Conservation (phyloP, 2,329 filamentous ascomycete species). For the Phyllosticta ampelicida region DNA sequence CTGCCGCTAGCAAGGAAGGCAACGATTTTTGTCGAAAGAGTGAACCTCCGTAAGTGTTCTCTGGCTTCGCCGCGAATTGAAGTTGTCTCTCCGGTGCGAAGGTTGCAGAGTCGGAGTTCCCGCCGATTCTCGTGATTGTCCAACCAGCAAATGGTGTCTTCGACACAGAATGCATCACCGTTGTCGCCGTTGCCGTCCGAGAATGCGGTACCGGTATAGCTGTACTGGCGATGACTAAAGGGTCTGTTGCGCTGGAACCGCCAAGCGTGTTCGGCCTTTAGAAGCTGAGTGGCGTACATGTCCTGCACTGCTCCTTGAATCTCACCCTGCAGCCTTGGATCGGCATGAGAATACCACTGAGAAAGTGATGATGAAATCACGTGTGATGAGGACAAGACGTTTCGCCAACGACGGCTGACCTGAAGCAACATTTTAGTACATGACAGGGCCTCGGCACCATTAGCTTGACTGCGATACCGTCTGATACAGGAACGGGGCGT, state of each 20-base stretch:
- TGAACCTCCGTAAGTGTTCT: conserved; percentile 14
- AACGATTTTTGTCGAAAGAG: conserved; percentile 19
- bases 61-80: conserved; percentile 15
- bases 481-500: conserved; percentile 21
- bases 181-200: neutral
- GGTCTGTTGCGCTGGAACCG: conserved; percentile 17
- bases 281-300: neutral
- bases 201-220: too few relatives aligned
- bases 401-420: conserved; percentile 26
- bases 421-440: conserved; percentile 10
- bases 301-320: neutral
- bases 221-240: neutral
- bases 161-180: neutral
- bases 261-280: conserved; percentile 18
- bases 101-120: neutral
- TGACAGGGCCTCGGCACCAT: neutral
- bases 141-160: neutral
- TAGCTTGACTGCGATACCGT: conserved; percentile 12
- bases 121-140: neutral
- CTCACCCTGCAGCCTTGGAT: conserved; percentile 13
- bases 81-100: neutral
- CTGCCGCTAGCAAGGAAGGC: conserved; percentile 13
- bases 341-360: conserved; percentile 16
- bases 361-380: conserved; percentile 16
- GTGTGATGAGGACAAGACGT: conserved; percentile 17